phyloP scores from a whole-genome alignment of 805 yeast species.

The Dipodascopsis uninucleata region DNA sequence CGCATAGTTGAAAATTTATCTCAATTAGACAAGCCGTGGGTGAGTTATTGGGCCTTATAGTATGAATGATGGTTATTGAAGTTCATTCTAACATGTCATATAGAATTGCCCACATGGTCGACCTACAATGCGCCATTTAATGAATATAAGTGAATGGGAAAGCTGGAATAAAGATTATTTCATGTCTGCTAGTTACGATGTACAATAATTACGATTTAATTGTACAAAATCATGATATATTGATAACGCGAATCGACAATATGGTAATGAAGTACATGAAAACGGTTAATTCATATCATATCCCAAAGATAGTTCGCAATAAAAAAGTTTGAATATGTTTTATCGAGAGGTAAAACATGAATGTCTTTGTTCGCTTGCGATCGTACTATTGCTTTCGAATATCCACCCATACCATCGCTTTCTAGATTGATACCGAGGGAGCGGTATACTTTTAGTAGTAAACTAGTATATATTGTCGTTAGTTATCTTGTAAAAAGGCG shows the following conservation, averaged over 20 bases:
- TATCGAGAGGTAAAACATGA: slow-evolving; percentile 30
- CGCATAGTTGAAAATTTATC: slow-evolving; percentile 66
- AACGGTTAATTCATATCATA: slow-evolving; percentile 33
- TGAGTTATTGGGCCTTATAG: slow-evolving; percentile 40
- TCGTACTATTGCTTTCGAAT: slow-evolving; percentile 23
- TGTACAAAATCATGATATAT: background rate
- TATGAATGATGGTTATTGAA: background rate
- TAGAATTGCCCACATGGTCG: slow-evolving; percentile 84
- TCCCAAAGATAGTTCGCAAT: slow-evolving; percentile 78
- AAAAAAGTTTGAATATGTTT: slow-evolving; percentile 61
- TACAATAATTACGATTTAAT: background rate
- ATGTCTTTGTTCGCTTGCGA: slow-evolving; percentile 24
- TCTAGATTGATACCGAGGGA: slow-evolving; percentile 26
- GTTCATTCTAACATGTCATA: background rate
- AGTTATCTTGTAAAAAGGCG: background rate
- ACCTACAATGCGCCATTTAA: slow-evolving; percentile 90
- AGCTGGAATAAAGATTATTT: slow-evolving; percentile 17
- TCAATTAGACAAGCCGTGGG: slow-evolving; percentile 87
- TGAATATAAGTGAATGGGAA: slow-evolving; percentile 43
- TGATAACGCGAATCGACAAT: background rate
- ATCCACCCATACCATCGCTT: slow-evolving; percentile 19
- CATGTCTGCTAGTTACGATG: background rate
- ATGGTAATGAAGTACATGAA: background rate
- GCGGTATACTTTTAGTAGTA: slow-evolving; percentile 24
- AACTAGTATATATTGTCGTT: slow-evolving; percentile 3